These are phyloP conservation scores for Boletus rufocinnamomeus DNA, from an alignment of 768 basidiomycete species.

Conservation along the genomic window DNA sequence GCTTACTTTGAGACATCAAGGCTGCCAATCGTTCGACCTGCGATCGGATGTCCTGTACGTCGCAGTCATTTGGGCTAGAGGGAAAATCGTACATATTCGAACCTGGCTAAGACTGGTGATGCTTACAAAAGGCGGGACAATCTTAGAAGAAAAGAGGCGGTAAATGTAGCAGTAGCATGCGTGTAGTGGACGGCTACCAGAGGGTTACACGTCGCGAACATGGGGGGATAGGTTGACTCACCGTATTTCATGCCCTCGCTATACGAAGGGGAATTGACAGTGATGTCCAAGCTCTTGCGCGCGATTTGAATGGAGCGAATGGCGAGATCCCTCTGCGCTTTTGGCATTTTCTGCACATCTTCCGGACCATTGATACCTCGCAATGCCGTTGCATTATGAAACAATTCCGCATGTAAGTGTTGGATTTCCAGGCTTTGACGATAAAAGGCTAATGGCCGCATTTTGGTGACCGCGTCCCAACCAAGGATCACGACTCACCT, in stretches of 20 bases:
- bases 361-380: slow-evolving; percentile 83
- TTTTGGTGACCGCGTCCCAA: slow-evolving; percentile 9
- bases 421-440: slow-evolving; percentile 87
- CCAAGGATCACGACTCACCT: slow-evolving; percentile 43
- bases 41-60: slow-evolving; percentile 68
- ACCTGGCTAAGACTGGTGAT: background rate
- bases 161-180: slow-evolving; percentile 92
- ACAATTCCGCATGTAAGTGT: slow-evolving; percentile 81
- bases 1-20: slow-evolving; percentile 78
- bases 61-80: slow-evolving; percentile 79
- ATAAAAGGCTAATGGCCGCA: slow-evolving; percentile 68
- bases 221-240: slow-evolving; percentile 35
- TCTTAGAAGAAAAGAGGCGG: slow-evolving; percentile 86
- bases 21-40: slow-evolving; percentile 78
- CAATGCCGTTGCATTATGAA: slow-evolving; percentile 81
- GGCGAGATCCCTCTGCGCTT: slow-evolving; percentile 75
- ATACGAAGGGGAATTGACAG: slow-evolving; percentile 80
- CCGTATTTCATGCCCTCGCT: slow-evolving; percentile 92
- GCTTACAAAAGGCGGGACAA: slow-evolving; percentile 85
- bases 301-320: slow-evolving; percentile 84
- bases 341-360: slow-evolving; percentile 83
- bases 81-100: background rate
- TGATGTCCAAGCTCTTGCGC: slow-evolving; percentile 78
- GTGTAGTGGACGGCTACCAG: slow-evolving; percentile 80
- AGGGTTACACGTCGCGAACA: slow-evolving; percentile 7